phyloP scores from a whole-genome alignment of 2,329 filamentous ascomycete species.

The Boeremia exigua region DNA sequence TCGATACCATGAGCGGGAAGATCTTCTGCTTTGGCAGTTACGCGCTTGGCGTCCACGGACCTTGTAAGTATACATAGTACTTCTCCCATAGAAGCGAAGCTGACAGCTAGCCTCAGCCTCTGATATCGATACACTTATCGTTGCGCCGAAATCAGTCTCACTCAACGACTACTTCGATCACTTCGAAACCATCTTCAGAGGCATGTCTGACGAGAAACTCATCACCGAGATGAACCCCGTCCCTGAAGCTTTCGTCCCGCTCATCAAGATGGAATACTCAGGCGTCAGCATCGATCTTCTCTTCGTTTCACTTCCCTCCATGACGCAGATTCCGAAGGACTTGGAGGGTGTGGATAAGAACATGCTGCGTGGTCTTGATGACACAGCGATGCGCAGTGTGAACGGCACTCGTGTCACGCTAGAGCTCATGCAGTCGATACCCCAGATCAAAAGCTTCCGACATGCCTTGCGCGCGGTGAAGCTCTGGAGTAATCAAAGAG shows the following conservation, averaged over 20 bases:
- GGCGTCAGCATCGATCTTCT: conserved; percentile 96
- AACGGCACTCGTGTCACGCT: conserved; percentile 96
- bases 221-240: conserved; percentile 87
- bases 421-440: conserved; percentile 87
- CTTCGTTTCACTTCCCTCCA: conserved; percentile 53
- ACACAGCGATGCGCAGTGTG: conserved; percentile 83
- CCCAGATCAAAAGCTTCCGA: conserved; percentile 87
- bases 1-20: conserved; percentile 86
- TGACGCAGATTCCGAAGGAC: conserved; percentile 57
- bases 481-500: conserved; percentile 91
- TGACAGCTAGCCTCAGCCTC: conserved; percentile 65
- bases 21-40: conserved; percentile 97
- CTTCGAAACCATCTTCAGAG: conserved; percentile 80
- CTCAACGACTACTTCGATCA: conserved; percentile 90
- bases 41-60: conserved; percentile 89
- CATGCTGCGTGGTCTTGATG: conserved; percentile 83
- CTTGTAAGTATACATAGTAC: conserved; percentile 55
- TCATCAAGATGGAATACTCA: conserved; percentile 93
- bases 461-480: conserved; percentile 91
- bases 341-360: conserved; percentile 83
- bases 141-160: conserved; percentile 86
- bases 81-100: neutral
- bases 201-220: conserved; percentile 77
- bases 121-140: conserved; percentile 95
- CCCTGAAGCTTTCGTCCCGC: conserved; percentile 89